Percentiles rank a stretch among this genome's conserved stretches.
Evolutionary conservation across 2,329 filamentous ascomycete species (phyloP).

Genomic region (Lachnellula occidentalis): DNA sequence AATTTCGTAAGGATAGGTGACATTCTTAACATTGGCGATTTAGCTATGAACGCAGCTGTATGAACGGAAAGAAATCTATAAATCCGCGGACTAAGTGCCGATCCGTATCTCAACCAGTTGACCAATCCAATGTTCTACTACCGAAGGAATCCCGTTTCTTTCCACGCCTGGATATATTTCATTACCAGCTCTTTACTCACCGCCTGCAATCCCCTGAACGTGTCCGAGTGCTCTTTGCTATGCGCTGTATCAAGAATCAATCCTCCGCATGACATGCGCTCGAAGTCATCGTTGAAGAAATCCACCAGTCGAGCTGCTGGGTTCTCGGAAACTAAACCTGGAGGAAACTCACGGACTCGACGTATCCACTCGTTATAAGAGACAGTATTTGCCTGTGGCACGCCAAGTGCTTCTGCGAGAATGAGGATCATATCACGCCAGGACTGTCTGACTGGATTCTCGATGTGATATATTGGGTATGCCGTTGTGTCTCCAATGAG

Average conservation of each 20-base stretch:
- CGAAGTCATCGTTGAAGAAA: conserved; percentile 32
- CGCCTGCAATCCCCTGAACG: conserved; percentile 30
- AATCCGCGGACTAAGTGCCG: no score
- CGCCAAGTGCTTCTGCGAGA: conserved; percentile 32
- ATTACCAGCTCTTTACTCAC: conserved; percentile 30
- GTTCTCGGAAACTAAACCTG: conserved; percentile 23
- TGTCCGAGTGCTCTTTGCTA: conserved; percentile 33
- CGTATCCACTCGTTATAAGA: conserved; percentile 38
- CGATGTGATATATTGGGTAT: conserved; percentile 39
- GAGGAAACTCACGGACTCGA: conserved; percentile 28
- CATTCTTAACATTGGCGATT: no score
- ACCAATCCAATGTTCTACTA: not conserved
- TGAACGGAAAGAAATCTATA: no score
- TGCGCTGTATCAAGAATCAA: conserved; percentile 36
- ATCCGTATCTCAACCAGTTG: no score
- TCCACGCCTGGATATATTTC: conserved; percentile 35
- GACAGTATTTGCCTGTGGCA: conserved; percentile 30
- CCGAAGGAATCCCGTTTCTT: conserved; percentile 28
- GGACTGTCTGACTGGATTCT: conserved; percentile 38
- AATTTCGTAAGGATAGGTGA: no score
- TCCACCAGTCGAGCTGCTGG: conserved; percentile 30
- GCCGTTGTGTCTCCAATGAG: conserved; percentile 18
- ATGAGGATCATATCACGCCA: conserved; percentile 35
- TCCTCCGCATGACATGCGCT: conserved; percentile 42
- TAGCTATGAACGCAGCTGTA: no score